Percentiles rank a stretch among this genome's conserved stretches.
Conservation (phyloP, 1,284 basidiomycete species). For the Inonotus hispidus region DNA sequence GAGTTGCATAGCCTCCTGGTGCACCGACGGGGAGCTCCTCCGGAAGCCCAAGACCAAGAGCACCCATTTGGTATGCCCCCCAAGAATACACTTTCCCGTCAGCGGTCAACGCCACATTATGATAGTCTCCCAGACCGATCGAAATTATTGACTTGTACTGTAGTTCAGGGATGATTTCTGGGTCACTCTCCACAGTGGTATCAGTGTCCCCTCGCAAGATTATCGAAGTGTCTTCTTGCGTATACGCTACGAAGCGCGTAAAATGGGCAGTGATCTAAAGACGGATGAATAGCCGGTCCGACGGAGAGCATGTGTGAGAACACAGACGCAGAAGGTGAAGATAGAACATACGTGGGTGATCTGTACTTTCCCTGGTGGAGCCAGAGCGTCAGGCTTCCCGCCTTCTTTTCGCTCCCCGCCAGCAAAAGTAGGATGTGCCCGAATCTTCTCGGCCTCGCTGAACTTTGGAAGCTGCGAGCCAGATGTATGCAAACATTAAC, state of each 20-base stretch:
- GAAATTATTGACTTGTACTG: constrained; percentile 76
- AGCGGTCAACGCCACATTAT: constrained; percentile 78
- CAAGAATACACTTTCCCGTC: constrained; percentile 78
- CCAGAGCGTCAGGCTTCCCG: constrained; percentile 24
- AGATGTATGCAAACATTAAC: constrained; percentile 25
- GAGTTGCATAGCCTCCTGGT: constrained; percentile 54
- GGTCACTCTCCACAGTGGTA: constrained; percentile 37
- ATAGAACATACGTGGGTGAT: constrained; percentile 61
- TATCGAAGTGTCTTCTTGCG: constrained; percentile 57
- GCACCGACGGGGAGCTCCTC: constrained; percentile 40
- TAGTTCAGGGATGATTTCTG: constrained; percentile 62
- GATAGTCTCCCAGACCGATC: constrained; percentile 86
- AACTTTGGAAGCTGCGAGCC: constrained; percentile 54
- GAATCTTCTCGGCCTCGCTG: constrained; percentile 52
- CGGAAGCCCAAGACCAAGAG: constrained; percentile 79
- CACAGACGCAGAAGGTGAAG: constrained; percentile 11
- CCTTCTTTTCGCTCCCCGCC: constrained; percentile 23
- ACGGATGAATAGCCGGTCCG: constrained; percentile 25
- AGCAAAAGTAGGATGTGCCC: constrained; percentile 38
- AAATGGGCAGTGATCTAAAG: constrained; percentile 81
- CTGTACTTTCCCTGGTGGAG: constrained; percentile 42
- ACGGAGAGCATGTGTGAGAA: constrained; percentile 4
- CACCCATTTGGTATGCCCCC: constrained; percentile 75
- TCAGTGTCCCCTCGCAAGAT: constrained; percentile 57
- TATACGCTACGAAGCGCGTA: constrained; percentile 75